phyloP scores from a whole-genome alignment of 805 yeast genomes.

The Clavispora vitiphila region DNA sequence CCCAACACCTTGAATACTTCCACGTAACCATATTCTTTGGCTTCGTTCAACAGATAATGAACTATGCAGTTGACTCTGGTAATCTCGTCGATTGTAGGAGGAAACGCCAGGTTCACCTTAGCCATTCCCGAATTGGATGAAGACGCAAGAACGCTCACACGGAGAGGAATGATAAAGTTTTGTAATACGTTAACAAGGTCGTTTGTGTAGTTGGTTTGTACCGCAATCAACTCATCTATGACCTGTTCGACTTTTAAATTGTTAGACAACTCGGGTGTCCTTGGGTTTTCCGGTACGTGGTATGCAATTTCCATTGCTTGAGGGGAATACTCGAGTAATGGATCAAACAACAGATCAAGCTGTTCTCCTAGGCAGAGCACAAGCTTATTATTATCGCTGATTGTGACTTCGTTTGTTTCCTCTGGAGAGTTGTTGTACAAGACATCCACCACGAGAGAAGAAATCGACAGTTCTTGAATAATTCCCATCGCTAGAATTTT shows the following conservation, averaged over 20 bases:
- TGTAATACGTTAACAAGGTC: conserved; percentile 72
- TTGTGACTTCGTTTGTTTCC: conserved; percentile 28
- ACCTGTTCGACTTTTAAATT: conserved; percentile 19
- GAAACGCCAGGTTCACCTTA: conserved; percentile 73
- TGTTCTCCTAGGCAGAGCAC: conserved; percentile 81
- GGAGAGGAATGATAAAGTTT: conserved; percentile 69
- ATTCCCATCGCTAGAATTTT: conserved; percentile 54
- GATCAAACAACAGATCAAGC: conserved; percentile 83
- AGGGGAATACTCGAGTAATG: conserved; percentile 86
- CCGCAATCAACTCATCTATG: conserved; percentile 56
- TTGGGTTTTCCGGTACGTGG: conserved; percentile 45
- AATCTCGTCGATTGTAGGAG: conserved; percentile 94
- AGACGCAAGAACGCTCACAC: conserved; percentile 57
- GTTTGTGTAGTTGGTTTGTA: conserved; percentile 73
- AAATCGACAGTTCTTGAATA: conserved; percentile 44
- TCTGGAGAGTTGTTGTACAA: conserved; percentile 53
- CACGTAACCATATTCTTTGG: conserved; percentile 62
- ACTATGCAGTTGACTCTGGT: conserved; percentile 85
- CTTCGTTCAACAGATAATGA: conserved; percentile 65
- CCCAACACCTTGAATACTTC: conserved; percentile 82
- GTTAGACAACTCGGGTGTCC: conserved; percentile 4
- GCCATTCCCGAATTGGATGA: conserved; percentile 51
- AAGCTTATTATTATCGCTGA: conserved; percentile 67
- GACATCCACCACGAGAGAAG: conserved; percentile 65
- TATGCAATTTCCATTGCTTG: conserved; percentile 75